phyloP scores from a whole-genome alignment of 1,139 yeast species.

The Yamadazyma dendronema region DNA sequence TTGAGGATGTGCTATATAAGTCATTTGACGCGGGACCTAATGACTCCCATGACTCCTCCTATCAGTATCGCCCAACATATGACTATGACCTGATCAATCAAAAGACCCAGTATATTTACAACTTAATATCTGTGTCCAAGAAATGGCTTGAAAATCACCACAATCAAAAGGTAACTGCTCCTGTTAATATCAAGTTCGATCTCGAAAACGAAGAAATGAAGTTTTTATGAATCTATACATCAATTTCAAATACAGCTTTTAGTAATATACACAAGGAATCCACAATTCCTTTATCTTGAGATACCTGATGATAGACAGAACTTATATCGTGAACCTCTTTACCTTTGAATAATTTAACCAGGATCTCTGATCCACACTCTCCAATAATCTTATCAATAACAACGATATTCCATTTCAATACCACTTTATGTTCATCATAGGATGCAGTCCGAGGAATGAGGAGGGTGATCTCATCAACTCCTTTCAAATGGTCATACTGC shows the following conservation, averaged over 20 bases:
- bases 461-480: slow-evolving; percentile 2
- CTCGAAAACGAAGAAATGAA: slow-evolving; percentile 24
- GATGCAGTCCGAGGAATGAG: slow-evolving; percentile 8
- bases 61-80: slow-evolving; percentile 31
- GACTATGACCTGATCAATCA: slow-evolving; percentile 39
- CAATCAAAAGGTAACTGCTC: background rate
- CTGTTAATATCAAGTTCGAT: slow-evolving; percentile 21
- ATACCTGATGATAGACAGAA: slow-evolving; percentile 21
- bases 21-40: background rate
- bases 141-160: slow-evolving; percentile 22
- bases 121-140: slow-evolving; percentile 26
- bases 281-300: slow-evolving; percentile 25
- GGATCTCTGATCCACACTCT: slow-evolving; percentile 26
- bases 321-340: slow-evolving; percentile 12
- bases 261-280: slow-evolving; percentile 25
- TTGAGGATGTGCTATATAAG: slow-evolving; percentile 33
- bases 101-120: slow-evolving; percentile 26
- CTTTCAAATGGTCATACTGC: background rate
- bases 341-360: slow-evolving; percentile 11
- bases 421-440: slow-evolving; percentile 10
- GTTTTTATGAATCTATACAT: slow-evolving; percentile 10
- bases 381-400: slow-evolving; percentile 24
- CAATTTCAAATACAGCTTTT: slow-evolving; percentile 21
- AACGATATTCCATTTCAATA: slow-evolving; percentile 29
- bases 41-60: slow-evolving; percentile 7